Evolutionary conservation across 2,329 filamentous ascomycete genomes (phyloP).

Genomic region (Eutypella sp.): DNA sequence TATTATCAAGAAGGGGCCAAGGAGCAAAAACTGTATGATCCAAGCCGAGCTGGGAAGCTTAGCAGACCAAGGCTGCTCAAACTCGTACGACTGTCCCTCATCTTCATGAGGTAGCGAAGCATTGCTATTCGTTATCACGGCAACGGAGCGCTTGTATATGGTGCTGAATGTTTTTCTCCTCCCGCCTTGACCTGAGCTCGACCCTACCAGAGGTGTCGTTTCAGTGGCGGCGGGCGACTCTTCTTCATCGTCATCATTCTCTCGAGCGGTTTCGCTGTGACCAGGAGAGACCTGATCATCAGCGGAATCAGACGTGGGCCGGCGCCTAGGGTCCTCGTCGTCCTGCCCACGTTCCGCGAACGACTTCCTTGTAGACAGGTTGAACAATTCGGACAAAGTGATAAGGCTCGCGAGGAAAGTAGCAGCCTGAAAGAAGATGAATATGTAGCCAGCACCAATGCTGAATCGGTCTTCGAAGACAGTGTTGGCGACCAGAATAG

Average conservation of each 20-base stretch:
- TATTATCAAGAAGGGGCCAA: constrained; percentile 73
- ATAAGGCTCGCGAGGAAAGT: constrained; percentile 71
- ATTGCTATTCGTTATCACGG: constrained; percentile 28
- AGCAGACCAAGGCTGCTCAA: constrained; percentile 83
- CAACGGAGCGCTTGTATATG: constrained; percentile 48
- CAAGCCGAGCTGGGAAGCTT: constrained; percentile 78
- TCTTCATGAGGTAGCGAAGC: constrained; percentile 21
- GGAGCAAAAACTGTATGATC: constrained; percentile 77
- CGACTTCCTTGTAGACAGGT: constrained; percentile 64
- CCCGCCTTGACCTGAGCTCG: constrained; percentile 64
- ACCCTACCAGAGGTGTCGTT: constrained; percentile 72
- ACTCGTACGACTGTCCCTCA: constrained; percentile 45
- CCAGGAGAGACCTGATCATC: constrained; percentile 15
- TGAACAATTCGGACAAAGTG: constrained; percentile 74
- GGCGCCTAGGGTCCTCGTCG: constrained; percentile 39
- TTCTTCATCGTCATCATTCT: constrained; percentile 18
- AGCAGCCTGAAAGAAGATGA: constrained; percentile 73
- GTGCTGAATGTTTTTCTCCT: constrained; percentile 50
- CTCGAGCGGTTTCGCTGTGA: constrained; percentile 12
- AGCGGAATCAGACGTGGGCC: constrained; percentile 18
- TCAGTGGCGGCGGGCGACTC: constrained; percentile 41
- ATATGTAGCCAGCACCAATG: constrained; percentile 73
- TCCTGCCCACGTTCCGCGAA: constrained; percentile 58
- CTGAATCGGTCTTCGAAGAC: constrained; percentile 71
- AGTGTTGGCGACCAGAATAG: constrained; percentile 66